These are phyloP conservation scores for Speleostelium caveatum DNA, from an alignment of 78 protist species.

Conservation along the genomic window DNA sequence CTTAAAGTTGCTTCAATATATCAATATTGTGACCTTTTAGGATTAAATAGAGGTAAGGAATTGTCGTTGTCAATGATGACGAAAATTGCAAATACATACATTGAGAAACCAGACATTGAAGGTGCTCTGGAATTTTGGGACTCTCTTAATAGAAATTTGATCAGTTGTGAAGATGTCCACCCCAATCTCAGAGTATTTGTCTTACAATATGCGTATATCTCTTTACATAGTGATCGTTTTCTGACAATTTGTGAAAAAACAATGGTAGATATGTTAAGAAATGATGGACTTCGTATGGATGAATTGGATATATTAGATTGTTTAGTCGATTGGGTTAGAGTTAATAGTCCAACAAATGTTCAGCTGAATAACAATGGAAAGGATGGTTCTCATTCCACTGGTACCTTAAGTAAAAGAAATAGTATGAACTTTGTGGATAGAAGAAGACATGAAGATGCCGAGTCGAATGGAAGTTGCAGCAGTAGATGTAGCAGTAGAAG, in stretches of 20 bases:
- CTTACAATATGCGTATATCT: slow-evolving; percentile 35
- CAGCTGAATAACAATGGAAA: background rate
- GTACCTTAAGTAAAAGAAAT: slow-evolving; percentile 11
- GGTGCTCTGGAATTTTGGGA: slow-evolving; percentile 59
- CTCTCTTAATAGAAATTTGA: slow-evolving; percentile 30
- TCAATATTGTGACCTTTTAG: slow-evolving; percentile 63
- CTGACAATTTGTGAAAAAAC: slow-evolving; percentile 33
- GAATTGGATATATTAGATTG: slow-evolving; percentile 69
- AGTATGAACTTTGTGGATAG: background rate
- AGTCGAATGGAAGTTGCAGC: slow-evolving; percentile 56
- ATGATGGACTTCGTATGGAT: slow-evolving; percentile 73
- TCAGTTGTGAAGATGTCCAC: slow-evolving; percentile 24
- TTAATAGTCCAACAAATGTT: background rate
- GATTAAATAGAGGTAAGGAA: slow-evolving; percentile 54
- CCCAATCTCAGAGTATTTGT: slow-evolving; percentile 49
- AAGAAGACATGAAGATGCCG: slow-evolving; percentile 36
- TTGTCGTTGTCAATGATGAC: slow-evolving; percentile 57
- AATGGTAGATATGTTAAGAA: slow-evolving; percentile 50
- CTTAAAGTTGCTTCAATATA: slow-evolving; percentile 63
- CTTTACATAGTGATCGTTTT: slow-evolving; percentile 38
- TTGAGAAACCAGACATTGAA: slow-evolving; percentile 57
- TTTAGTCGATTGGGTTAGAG: slow-evolving; percentile 56
- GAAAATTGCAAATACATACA: slow-evolving; percentile 23
- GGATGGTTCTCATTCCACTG: background rate
- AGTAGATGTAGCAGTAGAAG: slow-evolving; percentile 74